Conservation (phyloP, 2,329 filamentous ascomycete genomes). For the Talaromyces sp. region DNA sequence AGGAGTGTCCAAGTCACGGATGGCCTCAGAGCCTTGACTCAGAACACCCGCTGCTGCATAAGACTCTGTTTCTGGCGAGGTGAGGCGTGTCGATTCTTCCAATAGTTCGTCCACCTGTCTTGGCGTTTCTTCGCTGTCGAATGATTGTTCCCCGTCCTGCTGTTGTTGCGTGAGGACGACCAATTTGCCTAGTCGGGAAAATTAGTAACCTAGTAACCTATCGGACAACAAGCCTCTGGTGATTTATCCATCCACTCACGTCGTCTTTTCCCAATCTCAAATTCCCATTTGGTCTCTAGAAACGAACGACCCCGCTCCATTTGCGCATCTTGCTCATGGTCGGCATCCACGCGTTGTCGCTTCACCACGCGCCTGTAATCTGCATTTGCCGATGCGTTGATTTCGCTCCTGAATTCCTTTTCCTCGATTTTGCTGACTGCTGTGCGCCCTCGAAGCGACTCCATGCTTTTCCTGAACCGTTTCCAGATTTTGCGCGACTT, state of each 20-base stretch:
- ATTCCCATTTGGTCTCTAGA: conserved; percentile 39
- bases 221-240: neutral
- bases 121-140: conserved; percentile 2
- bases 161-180: neutral
- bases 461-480: conserved; percentile 34
- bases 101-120: conserved; percentile 4
- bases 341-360: conserved; percentile 25
- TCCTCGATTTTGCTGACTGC: conserved; percentile 13
- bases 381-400: conserved; percentile 26
- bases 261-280: conserved; percentile 20
- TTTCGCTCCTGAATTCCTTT: conserved; percentile 26
- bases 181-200: conserved; percentile 10
- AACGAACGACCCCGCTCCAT: conserved; percentile 28
- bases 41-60: neutral
- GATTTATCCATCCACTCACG: conserved; percentile 10
- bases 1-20: neutral
- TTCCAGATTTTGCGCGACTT: conserved; percentile 45
- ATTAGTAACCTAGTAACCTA: conserved; percentile 8
- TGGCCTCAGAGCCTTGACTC: conserved; percentile 2
- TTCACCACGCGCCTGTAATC: conserved; percentile 32
- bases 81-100: conserved; percentile 2
- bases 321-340: conserved; percentile 11
- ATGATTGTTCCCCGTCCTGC: neutral
- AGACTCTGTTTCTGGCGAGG: neutral
- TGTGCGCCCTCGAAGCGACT: conserved; percentile 21